Base-by-base conservation (phyloP, 257 asterid genomes). In the Solanum bulbocastanum region DNA sequence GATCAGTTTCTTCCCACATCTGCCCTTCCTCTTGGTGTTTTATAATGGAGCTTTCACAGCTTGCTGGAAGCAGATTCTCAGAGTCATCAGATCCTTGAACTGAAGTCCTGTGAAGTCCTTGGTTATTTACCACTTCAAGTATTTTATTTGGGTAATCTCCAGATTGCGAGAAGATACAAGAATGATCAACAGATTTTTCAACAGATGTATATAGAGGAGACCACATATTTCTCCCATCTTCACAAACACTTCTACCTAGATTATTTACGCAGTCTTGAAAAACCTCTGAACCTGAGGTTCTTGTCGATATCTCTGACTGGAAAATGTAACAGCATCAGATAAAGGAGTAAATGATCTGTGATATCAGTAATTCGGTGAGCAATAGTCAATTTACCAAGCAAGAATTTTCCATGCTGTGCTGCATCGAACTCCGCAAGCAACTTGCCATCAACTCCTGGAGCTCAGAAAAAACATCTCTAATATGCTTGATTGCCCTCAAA, bases 301-400 rank as follows among this genome's bases (percentile, higher is more conserved):
- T 86, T 56, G 91, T 86, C 86, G 92, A 89, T 18, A 89, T 81
- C 89, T 93, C 95, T 87, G 98, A 90, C 98, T 96, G 98, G 89
- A 87, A 91, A 83, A 46, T 87, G 88, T 75, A 84, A 91, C 87
- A 73, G 72, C 56, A 72, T 90, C 37, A 92, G 92, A 89, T 87
- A 86, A 33, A 83, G 81, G 62, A 33, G 37, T 22, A 90, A 49
- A 25, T 27, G 49, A 23, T 8, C 56, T 44, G 46, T 83, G 81
- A 84, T 44, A n/a, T 9, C 65, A 23, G 74, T 78, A 82, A 42
- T 40, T 49, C n/a, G n/a, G 46, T 15, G 78, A 92, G 72, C 88
- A 89, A 85, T 89, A 86, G 44, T 49, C 86, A 62, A 86, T 72
- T 90, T 87, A 96, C 98, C 96, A 88, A 88, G 90, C 91, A 93